Conservation (phyloP, 441 rosid genomes). For the Gossypium trilobum region DNA sequence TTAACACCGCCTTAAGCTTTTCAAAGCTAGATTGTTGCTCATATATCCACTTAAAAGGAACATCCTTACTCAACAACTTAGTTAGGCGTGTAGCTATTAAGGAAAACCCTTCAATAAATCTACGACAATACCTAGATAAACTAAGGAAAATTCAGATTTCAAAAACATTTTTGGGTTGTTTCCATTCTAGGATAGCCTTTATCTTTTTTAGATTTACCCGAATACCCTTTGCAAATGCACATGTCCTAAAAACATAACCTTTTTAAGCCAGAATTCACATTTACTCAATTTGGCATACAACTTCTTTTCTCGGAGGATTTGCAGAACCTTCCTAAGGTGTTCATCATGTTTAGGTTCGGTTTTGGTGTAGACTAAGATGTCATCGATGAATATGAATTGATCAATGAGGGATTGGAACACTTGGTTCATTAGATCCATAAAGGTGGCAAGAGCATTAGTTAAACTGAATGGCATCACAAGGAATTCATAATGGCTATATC, state of each 20-base stretch:
- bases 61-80: not conserved
- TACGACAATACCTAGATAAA: not conserved
- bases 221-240: not conserved
- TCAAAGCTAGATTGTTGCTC: not conserved
- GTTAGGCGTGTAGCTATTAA: not conserved
- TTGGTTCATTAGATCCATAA: not conserved
- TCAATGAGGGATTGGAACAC: not conserved
- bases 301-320: not conserved
- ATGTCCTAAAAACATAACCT: not conserved
- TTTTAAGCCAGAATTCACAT: not conserved
- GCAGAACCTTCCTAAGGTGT: not conserved
- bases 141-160: not conserved
- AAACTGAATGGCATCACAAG: not conserved
- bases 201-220: not conserved
- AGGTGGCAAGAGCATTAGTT: not conserved
- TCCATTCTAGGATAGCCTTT: not conserved
- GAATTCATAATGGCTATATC: not conserved
- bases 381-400: not conserved
- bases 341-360: not conserved
- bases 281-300: not conserved
- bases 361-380: not conserved
- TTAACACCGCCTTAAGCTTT: not conserved
- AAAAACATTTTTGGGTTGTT: not conserved
- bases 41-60: not conserved
- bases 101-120: not conserved